Percentiles rank a stretch among this genome's conserved stretches.
These are phyloP conservation scores for Fennellomyces sp. DNA, from an alignment of 371 early-diverging fungal species.

Conservation along the genomic window DNA sequence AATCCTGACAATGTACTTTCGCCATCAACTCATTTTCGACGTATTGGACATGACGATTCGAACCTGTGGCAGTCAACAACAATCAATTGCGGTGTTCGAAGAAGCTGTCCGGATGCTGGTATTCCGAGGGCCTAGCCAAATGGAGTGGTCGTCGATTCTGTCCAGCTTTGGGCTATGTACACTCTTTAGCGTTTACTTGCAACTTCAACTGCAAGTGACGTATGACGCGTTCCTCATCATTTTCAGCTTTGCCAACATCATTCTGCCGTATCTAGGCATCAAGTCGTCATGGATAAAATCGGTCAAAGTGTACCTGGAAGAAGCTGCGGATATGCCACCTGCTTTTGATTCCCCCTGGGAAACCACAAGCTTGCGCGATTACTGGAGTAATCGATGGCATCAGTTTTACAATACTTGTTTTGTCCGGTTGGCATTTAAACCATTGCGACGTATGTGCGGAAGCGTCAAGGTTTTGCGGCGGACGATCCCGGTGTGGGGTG, in stretches of 20 bases:
- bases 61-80: not conserved
- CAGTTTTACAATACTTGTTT: conserved; percentile 43
- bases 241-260: conserved; percentile 17
- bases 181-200: conserved; percentile 38
- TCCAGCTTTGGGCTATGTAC: conserved; percentile 22
- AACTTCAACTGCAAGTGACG: conserved; percentile 34
- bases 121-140: not conserved
- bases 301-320: conserved; percentile 35
- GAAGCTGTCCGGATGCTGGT: conserved; percentile 5
- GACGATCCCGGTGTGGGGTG: conserved; percentile 28
- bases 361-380: conserved; percentile 36
- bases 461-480: conserved; percentile 15
- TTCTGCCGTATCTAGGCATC: conserved; percentile 22
- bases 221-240: conserved; percentile 24
- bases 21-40: conserved; percentile 27
- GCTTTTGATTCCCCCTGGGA: conserved; percentile 38
- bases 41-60: not conserved
- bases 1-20: conserved; percentile 8
- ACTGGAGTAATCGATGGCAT: conserved; percentile 47
- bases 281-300: conserved; percentile 9
- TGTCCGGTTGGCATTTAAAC: conserved; percentile 35
- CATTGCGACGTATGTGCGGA: conserved; percentile 28
- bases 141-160: not conserved
- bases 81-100: conserved; percentile 8
- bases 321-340: conserved; percentile 31